A percentile compares a stretch with the other conserved stretches of the same genome.
Evolutionary conservation across 164 flowering plant species (phyloP).

Genomic region (Magnolia officinalis): DNA sequence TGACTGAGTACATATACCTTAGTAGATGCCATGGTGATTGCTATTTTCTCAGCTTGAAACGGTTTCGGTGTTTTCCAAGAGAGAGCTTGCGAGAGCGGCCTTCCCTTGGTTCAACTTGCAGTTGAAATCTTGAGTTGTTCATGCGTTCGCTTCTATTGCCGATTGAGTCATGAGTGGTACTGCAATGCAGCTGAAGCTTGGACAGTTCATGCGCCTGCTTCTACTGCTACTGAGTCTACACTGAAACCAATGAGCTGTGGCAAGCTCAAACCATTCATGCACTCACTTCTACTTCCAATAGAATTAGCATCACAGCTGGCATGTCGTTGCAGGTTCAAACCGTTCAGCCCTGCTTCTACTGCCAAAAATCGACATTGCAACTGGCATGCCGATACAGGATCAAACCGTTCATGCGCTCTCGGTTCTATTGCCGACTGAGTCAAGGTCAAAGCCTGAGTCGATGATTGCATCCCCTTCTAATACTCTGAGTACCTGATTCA

Average conservation of each 20-base stretch:
- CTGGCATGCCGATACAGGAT: conserved; percentile 28
- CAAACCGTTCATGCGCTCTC: conserved; percentile 52
- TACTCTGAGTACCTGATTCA: conserved; percentile 57
- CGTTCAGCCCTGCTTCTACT: conserved; percentile 68
- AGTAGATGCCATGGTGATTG: not conserved
- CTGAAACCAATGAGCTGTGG: conserved; percentile 22
- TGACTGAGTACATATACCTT: not conserved
- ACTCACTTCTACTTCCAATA: conserved; percentile 66
- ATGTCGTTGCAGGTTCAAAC: conserved; percentile 25
- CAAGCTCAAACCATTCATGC: conserved; percentile 40
- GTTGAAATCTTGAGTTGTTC: conserved; percentile 31
- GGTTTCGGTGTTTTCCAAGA: conserved; percentile 32
- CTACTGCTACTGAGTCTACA: conserved; percentile 54
- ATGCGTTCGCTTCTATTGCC: conserved; percentile 69
- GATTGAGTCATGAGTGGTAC: conserved; percentile 36
- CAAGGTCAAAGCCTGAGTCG: conserved; percentile 30
- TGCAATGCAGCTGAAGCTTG: conserved; percentile 23
- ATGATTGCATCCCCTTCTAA: conserved; percentile 58
- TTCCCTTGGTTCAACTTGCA: conserved; percentile 23
- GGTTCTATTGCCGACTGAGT: conserved; percentile 60
- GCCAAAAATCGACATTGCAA: conserved; percentile 52
- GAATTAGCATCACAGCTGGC: conserved; percentile 39
- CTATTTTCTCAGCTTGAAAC: conserved; percentile 1
- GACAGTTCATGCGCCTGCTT: conserved; percentile 60
- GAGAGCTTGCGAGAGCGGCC: conserved; percentile 61